Conservation (phyloP, 352 stramenopile species). For the Phytophthora ramorum region DNA sequence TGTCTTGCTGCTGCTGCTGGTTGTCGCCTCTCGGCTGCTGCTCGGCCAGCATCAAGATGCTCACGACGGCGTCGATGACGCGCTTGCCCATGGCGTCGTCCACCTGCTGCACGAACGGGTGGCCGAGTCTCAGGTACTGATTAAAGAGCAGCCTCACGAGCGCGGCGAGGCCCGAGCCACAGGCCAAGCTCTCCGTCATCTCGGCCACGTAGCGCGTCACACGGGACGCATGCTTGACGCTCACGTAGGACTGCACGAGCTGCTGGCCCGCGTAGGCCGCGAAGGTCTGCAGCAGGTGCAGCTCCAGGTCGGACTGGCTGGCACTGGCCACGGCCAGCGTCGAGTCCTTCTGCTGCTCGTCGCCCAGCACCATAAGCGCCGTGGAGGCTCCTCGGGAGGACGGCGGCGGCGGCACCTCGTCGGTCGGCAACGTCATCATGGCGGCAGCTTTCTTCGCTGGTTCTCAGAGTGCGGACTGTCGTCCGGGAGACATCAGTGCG, state of each 20-base stretch:
- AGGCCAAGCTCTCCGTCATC: slow-evolving; percentile 57
- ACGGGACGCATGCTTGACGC: slow-evolving; percentile 57
- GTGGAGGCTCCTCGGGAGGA: slow-evolving; percentile 24
- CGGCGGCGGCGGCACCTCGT: slow-evolving; percentile 33
- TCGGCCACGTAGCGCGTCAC: slow-evolving; percentile 54
- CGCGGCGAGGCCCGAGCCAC: slow-evolving; percentile 44
- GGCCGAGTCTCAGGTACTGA: slow-evolving; percentile 65
- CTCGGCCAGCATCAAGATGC: slow-evolving; percentile 56
- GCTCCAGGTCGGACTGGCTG: slow-evolving; percentile 59
- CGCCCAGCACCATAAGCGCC: slow-evolving; percentile 17
- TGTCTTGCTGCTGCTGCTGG: slow-evolving; percentile 7
- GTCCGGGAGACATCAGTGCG: not conserved
- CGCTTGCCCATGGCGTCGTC: slow-evolving; percentile 70
- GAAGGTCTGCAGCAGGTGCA: slow-evolving; percentile 68
- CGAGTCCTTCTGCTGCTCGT: slow-evolving; percentile 1
- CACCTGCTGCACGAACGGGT: slow-evolving; percentile 56
- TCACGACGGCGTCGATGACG: slow-evolving; percentile 64
- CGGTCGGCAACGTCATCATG: slow-evolving; percentile 41
- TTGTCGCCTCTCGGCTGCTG: slow-evolving; percentile 25
- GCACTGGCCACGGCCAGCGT: slow-evolving; percentile 15
- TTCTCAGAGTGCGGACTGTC: too few relatives aligned
- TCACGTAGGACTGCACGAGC: slow-evolving; percentile 51
- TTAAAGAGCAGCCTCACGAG: slow-evolving; percentile 56
- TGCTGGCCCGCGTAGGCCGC: slow-evolving; percentile 43
- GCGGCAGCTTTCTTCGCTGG: not conserved